phyloP scores from a whole-genome alignment of 2,329 filamentous ascomycete species.

The Microdochium paspali region DNA sequence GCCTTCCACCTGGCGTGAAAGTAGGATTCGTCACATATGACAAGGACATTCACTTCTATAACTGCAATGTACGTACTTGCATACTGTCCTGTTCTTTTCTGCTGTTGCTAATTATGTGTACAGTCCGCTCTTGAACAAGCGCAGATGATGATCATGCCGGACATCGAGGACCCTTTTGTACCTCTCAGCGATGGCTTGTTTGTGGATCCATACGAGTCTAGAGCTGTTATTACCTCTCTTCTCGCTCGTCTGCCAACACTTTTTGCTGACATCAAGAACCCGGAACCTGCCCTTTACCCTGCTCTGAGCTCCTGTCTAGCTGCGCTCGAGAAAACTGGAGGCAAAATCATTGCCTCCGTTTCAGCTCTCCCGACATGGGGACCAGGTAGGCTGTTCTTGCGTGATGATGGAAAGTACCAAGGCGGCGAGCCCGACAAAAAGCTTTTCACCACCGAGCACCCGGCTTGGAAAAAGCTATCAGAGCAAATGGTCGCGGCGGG shows the following conservation, averaged over 20 bases:
- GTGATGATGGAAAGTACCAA: conserved; percentile 80
- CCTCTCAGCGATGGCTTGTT: conserved; percentile 87
- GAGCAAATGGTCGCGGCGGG: conserved; percentile 82
- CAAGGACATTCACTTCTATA: conserved; percentile 97
- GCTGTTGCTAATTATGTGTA: conserved; percentile 7
- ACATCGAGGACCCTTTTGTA: conserved; percentile 93
- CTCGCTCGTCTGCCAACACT: conserved; percentile 73
- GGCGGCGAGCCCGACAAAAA: conserved; percentile 88
- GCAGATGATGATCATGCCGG: conserved; percentile 98
- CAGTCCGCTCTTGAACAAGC: conserved; percentile 71
- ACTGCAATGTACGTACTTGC: conserved; percentile 60
- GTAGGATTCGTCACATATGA: conserved; percentile 95
- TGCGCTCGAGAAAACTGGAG: conserved; percentile 79
- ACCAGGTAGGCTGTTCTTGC: conserved; percentile 72
- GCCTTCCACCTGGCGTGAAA: conserved; percentile 69
- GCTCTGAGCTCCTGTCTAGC: conserved; percentile 74
- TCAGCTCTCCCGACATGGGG: conserved; percentile 87
- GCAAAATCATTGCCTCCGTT: conserved; percentile 83
- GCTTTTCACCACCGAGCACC: conserved; percentile 82
- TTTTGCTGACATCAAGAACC: conserved; percentile 81
- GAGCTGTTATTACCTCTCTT: conserved; percentile 76
- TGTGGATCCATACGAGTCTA: conserved; percentile 85
- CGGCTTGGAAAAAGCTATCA: conserved; percentile 75
- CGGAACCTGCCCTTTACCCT: conserved; percentile 80
- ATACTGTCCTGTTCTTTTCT: background rate